Conservation (phyloP, 2,329 filamentous ascomycete species). For the Botryotinia narcissicola region DNA sequence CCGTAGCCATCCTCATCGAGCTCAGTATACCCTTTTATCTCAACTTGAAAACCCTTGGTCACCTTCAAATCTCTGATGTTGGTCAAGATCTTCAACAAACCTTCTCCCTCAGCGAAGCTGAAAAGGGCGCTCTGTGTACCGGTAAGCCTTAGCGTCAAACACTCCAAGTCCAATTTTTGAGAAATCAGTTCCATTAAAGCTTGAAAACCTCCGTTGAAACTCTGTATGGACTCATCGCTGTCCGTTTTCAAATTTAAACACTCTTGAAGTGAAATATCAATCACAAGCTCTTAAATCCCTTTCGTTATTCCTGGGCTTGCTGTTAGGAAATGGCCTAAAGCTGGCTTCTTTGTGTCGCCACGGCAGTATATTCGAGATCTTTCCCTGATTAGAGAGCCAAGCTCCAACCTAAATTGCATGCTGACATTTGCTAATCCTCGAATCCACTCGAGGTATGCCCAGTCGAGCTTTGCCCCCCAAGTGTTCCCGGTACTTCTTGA, state of each 20-base stretch:
- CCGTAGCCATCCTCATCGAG: too few relatives aligned
- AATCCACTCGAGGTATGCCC: not conserved
- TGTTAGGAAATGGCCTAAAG: not conserved
- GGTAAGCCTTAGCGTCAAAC: not conserved
- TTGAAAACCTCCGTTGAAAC: rapidly evolving
- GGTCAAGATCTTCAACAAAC: not conserved
- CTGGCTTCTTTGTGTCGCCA: too few relatives aligned
- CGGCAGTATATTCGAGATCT: not conserved
- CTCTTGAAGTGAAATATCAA: not conserved
- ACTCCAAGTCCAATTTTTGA: not conserved
- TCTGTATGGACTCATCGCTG: not conserved
- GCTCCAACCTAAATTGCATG: not conserved
- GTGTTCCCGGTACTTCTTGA: too few relatives aligned
- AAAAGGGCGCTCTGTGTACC: not conserved
- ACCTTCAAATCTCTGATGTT: not conserved
- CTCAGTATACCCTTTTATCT: too few relatives aligned
- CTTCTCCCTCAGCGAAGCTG: not conserved
- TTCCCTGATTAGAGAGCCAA: not conserved
- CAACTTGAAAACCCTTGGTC: not conserved
- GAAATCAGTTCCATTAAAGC: not conserved
- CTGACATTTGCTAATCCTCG: not conserved
- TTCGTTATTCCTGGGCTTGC: not conserved
- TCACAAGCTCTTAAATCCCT: not conserved
- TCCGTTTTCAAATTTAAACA: too few relatives aligned
- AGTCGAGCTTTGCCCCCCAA: too few relatives aligned